phyloP scores from a whole-genome alignment of 192 early-diverging fungal species.

The Coemansia sp. region DNA sequence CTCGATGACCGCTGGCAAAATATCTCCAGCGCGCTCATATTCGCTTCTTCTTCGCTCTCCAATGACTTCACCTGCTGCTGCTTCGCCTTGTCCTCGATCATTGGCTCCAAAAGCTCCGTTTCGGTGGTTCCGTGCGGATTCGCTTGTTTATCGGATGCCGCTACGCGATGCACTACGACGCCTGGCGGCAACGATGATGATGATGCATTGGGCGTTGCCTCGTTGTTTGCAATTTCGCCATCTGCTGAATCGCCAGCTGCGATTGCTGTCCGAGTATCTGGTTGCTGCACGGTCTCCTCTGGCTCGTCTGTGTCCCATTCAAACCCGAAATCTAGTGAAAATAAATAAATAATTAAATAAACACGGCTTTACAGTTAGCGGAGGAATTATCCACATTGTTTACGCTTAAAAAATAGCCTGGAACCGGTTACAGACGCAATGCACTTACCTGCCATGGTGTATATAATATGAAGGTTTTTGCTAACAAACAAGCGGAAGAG shows the following conservation, averaged over 20 bases:
- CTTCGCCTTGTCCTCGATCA: constrained; percentile 46
- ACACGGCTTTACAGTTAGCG: too few species aligned
- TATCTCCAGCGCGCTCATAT: constrained; percentile 47
- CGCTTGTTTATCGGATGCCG: constrained; percentile 38
- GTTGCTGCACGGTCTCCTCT: constrained; percentile 4
- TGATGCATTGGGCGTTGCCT: background rate
- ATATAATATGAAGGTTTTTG: too few species aligned
- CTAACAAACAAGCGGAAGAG: background rate
- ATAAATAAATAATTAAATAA: background rate
- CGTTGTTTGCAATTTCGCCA: background rate
- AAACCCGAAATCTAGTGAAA: constrained; percentile 43
- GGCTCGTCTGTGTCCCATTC: constrained; percentile 32
- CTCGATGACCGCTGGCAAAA: constrained; percentile 45
- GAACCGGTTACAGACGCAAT: background rate
- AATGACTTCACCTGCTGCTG: constrained; percentile 34
- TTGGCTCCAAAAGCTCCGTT: constrained; percentile 38
- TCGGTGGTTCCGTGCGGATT: constrained; percentile 46
- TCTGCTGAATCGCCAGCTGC: background rate
- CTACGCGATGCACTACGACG: constrained; percentile 42
- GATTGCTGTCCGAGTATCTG: too few species aligned
- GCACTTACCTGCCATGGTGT: constrained; percentile 3
- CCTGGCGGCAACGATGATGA: constrained; percentile 13
- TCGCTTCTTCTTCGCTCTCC: constrained; percentile 37
- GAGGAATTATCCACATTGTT: too few species aligned
- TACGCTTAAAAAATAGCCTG: background rate